Evolutionary conservation across 2,329 filamentous ascomycete species (phyloP), one percentile per base, ranked within the genome.

Genomic region (Phialemoniopsis sp.): DNA sequence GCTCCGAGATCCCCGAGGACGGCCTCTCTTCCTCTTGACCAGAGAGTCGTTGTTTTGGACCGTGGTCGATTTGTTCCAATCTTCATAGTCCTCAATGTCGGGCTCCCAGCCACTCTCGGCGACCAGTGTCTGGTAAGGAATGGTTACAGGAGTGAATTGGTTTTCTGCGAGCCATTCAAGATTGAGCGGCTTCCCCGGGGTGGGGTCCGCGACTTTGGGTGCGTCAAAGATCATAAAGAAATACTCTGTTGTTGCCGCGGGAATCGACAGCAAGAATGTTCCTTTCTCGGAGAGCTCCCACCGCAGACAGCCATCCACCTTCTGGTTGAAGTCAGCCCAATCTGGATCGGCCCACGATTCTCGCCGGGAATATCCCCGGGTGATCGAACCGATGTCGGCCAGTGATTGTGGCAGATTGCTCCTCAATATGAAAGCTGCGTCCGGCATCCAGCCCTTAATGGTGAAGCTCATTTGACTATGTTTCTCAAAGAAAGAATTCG

Each of bases 251-350:
- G 51, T 57, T 10, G 65, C 50, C 8, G 51, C 56, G n/a, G 50
- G 56, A 10, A 52, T 48, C 16, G 52, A 47, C 37, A 69, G 52
- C 12, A 63, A 36, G 12, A 54, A 55, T 14, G 45, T 51, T 3
- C 63, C 66, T 21, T 55, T 44, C 8, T 46, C 42, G 4, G 67
- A 67, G 37, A 66, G 53, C 47, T 80, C 76, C 63, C 73, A 70
- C 14, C 58, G 57, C 26, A 63, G 56, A 36, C 69, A 72, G 8
- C 60, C 60, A 21, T 64, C 58, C 30, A 73, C 49, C 29, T 56
- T 43, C 17, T 46, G 45, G 21, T 49, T 45, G 37, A 67, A 66
- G 14, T 43, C 44, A 13, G 48, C 53, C 34, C 48, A 56, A 10
- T 46, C 41, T 28, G 48, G 44, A 41, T 60, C 56, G 6, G 44